Percentiles rank a stretch among this genome's conserved stretches.
Conservation (phyloP, 805 yeast species). For the Candida caryicola region DNA sequence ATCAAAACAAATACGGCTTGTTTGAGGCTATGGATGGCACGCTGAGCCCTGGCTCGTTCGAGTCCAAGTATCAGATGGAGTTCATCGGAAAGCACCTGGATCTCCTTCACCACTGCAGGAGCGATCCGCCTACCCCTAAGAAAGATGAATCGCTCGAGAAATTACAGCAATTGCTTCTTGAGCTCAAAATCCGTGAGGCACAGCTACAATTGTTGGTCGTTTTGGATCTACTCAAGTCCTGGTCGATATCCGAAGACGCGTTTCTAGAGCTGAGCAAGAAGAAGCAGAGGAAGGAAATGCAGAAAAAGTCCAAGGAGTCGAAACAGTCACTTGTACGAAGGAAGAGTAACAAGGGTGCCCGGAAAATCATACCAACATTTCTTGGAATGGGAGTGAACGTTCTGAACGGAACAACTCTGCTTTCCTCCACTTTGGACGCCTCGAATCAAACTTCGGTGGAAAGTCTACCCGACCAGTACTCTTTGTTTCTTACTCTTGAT, state of each 20-base stretch:
- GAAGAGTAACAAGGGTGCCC: slow-evolving; percentile 12
- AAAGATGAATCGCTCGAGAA: slow-evolving; percentile 15
- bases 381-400: slow-evolving; percentile 36
- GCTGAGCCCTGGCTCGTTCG: slow-evolving; percentile 1
- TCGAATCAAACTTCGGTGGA: slow-evolving; percentile 25
- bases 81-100: slow-evolving; percentile 19
- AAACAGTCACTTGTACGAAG: slow-evolving; percentile 21
- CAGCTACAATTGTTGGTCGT: slow-evolving; percentile 51
- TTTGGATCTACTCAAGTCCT: slow-evolving; percentile 42
- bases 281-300: slow-evolving; percentile 29
- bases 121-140: neutral
- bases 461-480: slow-evolving; percentile 8
- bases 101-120: slow-evolving; percentile 16
- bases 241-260: slow-evolving; percentile 33
- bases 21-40: slow-evolving; percentile 6
- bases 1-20: slow-evolving; percentile 31
- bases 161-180: slow-evolving; percentile 28
- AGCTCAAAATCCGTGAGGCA: slow-evolving; percentile 53
- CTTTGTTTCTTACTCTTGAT: slow-evolving; percentile 31
- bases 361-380: slow-evolving; percentile 41
- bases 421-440: neutral
- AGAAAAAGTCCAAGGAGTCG: slow-evolving; percentile 16
- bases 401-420: neutral
- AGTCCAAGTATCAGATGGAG: slow-evolving; percentile 17
- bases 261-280: slow-evolving; percentile 25